Conservation (phyloP, 495 filamentous ascomycete species). For the Penicillium verhagenii region DNA sequence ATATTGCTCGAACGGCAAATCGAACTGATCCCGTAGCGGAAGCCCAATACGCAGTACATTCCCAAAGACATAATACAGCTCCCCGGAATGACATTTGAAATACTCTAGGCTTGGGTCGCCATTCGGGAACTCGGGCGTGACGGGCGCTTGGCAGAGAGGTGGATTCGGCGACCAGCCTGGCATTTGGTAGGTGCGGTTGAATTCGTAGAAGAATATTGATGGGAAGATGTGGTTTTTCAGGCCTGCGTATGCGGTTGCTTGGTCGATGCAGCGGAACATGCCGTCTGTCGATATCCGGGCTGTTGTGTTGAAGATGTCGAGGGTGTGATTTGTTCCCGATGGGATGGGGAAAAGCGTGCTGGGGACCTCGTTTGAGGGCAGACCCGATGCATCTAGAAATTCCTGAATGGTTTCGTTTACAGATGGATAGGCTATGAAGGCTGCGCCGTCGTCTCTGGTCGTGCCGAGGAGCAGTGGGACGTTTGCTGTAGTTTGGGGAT, state of each 20-base stretch:
- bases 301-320: constrained; percentile 28
- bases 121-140: constrained; percentile 16
- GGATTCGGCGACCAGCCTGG: constrained; percentile 26
- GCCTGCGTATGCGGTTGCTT: constrained; percentile 25
- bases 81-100: constrained; percentile 31
- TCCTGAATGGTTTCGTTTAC: constrained; percentile 4
- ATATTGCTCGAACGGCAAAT: constrained; percentile 27
- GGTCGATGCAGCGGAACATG: constrained; percentile 29
- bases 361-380: constrained; percentile 10
- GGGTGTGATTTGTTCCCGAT: constrained; percentile 19
- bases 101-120: constrained; percentile 27
- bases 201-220: constrained; percentile 26
- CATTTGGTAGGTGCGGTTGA: constrained; percentile 30
- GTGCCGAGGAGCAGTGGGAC: constrained; percentile 22
- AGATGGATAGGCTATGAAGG: constrained; percentile 23
- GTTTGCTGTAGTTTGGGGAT: constrained; percentile 10
- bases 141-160: constrained; percentile 22
- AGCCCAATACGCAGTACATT: constrained; percentile 17
- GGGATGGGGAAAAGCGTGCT: constrained; percentile 18
- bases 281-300: constrained; percentile 25
- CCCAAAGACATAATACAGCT: constrained; percentile 27
- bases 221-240: constrained; percentile 20
- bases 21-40: constrained; percentile 21
- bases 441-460: constrained; percentile 26
- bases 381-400: constrained; percentile 9